These are phyloP conservation scores for Botryobasidium botryosum DNA, from an alignment of 768 basidiomycete species.

Conservation along the genomic window DNA sequence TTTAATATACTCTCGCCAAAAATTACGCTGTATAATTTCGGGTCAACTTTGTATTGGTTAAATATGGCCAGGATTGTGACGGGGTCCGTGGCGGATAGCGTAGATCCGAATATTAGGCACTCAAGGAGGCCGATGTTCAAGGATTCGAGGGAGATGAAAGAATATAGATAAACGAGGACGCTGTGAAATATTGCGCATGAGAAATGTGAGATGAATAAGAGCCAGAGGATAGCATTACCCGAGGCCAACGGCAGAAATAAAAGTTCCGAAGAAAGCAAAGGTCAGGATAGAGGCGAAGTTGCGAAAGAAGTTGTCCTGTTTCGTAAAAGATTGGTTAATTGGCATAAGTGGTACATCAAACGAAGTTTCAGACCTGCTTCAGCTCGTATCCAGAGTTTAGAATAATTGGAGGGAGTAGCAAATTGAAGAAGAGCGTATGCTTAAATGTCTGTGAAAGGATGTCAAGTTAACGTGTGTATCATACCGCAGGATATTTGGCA, in stretches of 20 bases:
- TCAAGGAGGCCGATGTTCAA: constrained; percentile 75
- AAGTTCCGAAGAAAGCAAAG: constrained; percentile 89
- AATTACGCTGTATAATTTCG: constrained; percentile 91
- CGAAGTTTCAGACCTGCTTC: constrained; percentile 52
- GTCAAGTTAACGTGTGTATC: too few species aligned
- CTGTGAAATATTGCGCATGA: constrained; percentile 42
- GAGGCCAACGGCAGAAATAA: constrained; percentile 88
- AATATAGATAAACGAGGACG: constrained; percentile 86
- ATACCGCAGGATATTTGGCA: constrained; percentile 25
- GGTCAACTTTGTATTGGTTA: constrained; percentile 96
- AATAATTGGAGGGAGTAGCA: constrained; percentile 96
- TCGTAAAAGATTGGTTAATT: constrained; percentile 2
- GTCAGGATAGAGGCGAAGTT: constrained; percentile 93
- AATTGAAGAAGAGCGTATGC: constrained; percentile 94
- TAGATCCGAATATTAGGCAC: constrained; percentile 91
- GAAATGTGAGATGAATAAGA: background rate
- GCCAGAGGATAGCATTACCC: constrained; percentile 44
- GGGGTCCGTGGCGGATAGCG: constrained; percentile 92
- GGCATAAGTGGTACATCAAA: too few species aligned
- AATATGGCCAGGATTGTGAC: constrained; percentile 97
- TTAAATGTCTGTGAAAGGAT: constrained; percentile 61
- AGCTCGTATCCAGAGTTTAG: constrained; percentile 95
- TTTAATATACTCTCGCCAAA: constrained; percentile 95
- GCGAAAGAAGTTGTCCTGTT: constrained; percentile 92
- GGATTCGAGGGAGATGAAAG: constrained; percentile 80